Percentiles rank a stretch among this genome's conserved stretches.
phyloP scores from a whole-genome alignment of 2,329 filamentous ascomycete species.

The Alternaria burnsii region DNA sequence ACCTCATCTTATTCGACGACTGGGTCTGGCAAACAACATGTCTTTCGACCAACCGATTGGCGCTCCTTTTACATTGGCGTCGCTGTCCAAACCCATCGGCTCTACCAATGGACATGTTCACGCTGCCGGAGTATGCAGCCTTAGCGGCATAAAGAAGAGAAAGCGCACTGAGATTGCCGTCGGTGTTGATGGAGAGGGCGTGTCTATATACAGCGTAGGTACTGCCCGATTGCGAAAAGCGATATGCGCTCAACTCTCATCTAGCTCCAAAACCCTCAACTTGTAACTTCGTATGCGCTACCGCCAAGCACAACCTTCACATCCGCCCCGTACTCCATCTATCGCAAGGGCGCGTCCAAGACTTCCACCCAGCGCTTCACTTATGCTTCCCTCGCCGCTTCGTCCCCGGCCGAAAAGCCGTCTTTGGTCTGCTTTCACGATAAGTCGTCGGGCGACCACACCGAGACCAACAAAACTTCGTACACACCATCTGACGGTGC shows the following conservation, averaged over 20 bases:
- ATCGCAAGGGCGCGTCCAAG: conserved; percentile 58
- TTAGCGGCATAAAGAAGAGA: conserved; percentile 65
- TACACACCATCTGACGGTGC: conserved; percentile 39
- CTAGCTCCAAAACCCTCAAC: conserved; percentile 68
- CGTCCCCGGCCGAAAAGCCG: conserved; percentile 56
- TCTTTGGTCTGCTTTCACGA: conserved; percentile 65
- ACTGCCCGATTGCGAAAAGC: conserved; percentile 5
- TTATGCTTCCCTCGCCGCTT: conserved; percentile 61
- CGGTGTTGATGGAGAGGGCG: conserved; percentile 67
- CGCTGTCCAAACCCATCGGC: conserved; percentile 55
- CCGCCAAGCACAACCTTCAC: conserved; percentile 67
- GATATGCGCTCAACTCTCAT: conserved; percentile 18
- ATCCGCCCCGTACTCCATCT: conserved; percentile 66
- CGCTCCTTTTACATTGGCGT: conserved; percentile 53
- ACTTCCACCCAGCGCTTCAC: conserved; percentile 62
- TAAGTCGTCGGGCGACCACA: conserved; percentile 50
- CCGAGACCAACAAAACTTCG: conserved; percentile 45
- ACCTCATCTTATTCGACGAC: conserved; percentile 20
- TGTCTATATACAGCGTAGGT: conserved; percentile 69
- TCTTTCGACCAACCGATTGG: conserved; percentile 49
- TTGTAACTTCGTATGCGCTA: conserved; percentile 68
- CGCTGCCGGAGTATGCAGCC: conserved; percentile 60
- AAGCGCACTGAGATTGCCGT: conserved; percentile 69
- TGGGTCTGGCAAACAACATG: conserved; percentile 45
- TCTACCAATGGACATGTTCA: conserved; percentile 51